Conservation (phyloP, 2,329 filamentous ascomycete genomes). For the Dactylellina parvicollis region DNA sequence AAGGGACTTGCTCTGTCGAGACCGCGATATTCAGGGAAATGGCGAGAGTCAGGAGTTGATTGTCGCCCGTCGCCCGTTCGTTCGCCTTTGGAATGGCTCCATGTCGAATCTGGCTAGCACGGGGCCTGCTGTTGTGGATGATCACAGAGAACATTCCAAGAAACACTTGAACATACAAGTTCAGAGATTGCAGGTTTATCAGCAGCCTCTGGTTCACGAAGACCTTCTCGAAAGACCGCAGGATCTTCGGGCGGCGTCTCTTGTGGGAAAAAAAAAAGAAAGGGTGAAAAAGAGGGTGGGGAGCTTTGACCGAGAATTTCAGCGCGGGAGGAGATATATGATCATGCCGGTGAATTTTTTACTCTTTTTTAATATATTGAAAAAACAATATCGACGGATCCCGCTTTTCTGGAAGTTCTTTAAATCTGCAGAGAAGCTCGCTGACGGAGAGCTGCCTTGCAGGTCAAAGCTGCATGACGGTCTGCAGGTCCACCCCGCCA, state of each 20-base stretch:
- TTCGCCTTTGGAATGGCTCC: background rate
- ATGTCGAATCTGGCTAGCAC: conserved; percentile 21
- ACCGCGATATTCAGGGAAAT: conserved; percentile 53
- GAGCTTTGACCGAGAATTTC: conserved; percentile 42
- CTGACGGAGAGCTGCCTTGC: conserved; percentile 51
- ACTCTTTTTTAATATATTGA: background rate
- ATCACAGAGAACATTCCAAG: conserved; percentile 35
- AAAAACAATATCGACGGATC: conserved; percentile 22
- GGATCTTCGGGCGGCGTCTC: conserved; percentile 38
- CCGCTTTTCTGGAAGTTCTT: conserved; percentile 54
- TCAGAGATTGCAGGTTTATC: conserved; percentile 11
- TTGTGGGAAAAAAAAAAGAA: conserved; percentile 7
- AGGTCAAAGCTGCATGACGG: conserved; percentile 30
- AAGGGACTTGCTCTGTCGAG: conserved; percentile 48
- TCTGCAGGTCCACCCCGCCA: conserved; percentile 53
- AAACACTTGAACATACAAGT: conserved; percentile 2
- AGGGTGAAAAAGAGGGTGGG: conserved; percentile 15
- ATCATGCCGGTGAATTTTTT: conserved; percentile 41
- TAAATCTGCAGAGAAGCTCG: conserved; percentile 28
- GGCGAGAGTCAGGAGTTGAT: conserved; percentile 32
- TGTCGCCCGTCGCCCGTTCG: background rate
- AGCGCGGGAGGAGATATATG: conserved; percentile 49
- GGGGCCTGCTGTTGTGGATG: conserved; percentile 3
- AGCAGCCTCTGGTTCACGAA: conserved; percentile 5
- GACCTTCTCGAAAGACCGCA: conserved; percentile 47